Evolutionary conservation across 345 rosid species (phyloP), one percentile per base, ranked within the genome.

Genomic region (Syzygium aqueum): DNA sequence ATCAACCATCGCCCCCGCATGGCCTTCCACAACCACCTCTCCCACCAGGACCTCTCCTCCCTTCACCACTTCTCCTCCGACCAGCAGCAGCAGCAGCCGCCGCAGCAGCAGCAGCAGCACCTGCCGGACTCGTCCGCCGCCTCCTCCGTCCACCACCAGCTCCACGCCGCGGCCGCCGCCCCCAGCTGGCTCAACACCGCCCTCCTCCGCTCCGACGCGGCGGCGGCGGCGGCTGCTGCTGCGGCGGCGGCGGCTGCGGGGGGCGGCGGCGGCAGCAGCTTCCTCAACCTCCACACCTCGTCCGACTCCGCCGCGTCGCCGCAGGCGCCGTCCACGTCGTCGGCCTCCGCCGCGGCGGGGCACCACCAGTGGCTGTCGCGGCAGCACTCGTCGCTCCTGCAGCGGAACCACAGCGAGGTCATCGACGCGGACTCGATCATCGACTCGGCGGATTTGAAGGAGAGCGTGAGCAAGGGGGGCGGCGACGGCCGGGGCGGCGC

Each of bases 101-200:
- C 85, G 93, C 94, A 91, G 65, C 93, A 90, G 10, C 94, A 92
- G 8, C 91, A 88, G 30, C 92, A 89, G 49, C 82, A 87, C 91
- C 91, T 89, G 33, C 86, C 91, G 17, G 98, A 92, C 88, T 87
- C 90, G 4, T 17, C 93, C 9, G 93, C 94, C 51, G 25, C 87
- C 87, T 40, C 78, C 37, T 59, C 87, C 85, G 65, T 33, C 15
- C 43, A 51, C 87, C 77, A 84, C 85, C 40, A 67, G 56, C 85
- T 56, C 86, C 88, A 52, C 57, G 59, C 40, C 25, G 80, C 30
- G n/a, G n/a, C n/a, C 57, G 53, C n/a, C 77, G 87, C 82, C 37
- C 99, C 98, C 30, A 97, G 91, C 87, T 96, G 99, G 99, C 93
- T 97, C 8, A 97, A 96, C 97, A 86, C 93, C 11, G 98, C 99